A percentile compares a stretch with the other conserved stretches of the same genome.
These are phyloP conservation scores for Anacardium occidentale DNA, from an alignment of 345 rosid species.

Conservation along the genomic window DNA sequence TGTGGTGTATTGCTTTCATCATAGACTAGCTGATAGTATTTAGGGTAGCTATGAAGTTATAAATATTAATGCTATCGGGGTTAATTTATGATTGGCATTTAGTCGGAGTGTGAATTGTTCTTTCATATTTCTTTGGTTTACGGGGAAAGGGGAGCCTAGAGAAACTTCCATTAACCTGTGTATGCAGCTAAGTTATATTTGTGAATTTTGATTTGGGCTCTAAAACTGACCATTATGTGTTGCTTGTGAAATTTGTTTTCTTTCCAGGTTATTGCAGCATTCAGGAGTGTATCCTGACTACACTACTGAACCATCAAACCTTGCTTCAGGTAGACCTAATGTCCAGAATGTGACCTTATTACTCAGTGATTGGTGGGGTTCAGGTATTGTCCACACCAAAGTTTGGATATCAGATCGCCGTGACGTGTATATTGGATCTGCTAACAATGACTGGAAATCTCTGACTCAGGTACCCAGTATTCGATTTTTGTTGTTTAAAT, in stretches of 20 bases:
- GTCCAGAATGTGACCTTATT: conserved; percentile 61
- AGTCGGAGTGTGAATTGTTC: background rate
- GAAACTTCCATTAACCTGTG: background rate
- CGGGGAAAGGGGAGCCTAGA: background rate
- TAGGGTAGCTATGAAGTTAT: too few relatives aligned
- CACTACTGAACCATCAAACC: conserved; percentile 59
- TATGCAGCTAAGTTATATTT: background rate
- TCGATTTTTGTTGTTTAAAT: background rate
- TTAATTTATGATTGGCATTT: background rate
- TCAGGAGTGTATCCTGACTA: conserved; percentile 75
- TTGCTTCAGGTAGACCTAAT: conserved; percentile 72
- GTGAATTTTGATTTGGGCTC: background rate
- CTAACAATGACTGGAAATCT: conserved; percentile 94
- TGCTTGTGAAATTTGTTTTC: conserved; percentile 13
- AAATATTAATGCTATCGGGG: background rate
- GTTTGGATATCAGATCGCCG: conserved; percentile 79
- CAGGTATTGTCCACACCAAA: conserved; percentile 84
- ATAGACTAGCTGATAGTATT: too few relatives aligned
- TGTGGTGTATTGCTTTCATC: too few relatives aligned
- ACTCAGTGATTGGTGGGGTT: conserved; percentile 77
- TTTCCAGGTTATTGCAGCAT: conserved; percentile 64
- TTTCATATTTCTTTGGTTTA: background rate
- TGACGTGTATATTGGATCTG: conserved; percentile 84
- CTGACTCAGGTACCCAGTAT: conserved; percentile 64
- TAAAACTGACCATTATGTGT: background rate